These are phyloP conservation scores for Moringa oleifera DNA, from an alignment of 345 rosid genomes.

Conservation along the genomic window DNA sequence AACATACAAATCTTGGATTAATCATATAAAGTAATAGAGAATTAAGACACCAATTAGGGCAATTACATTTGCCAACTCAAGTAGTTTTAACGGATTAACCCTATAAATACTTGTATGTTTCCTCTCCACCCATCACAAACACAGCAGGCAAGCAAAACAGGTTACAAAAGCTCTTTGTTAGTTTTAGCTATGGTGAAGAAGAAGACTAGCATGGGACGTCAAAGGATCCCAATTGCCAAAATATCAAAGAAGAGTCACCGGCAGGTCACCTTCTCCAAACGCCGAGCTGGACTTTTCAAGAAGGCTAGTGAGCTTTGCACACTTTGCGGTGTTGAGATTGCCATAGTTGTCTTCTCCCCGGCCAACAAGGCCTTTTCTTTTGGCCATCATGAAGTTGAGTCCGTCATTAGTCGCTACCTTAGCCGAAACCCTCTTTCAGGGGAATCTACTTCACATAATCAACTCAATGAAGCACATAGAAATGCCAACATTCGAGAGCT, in stretches of 20 bases:
- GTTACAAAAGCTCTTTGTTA: too few species aligned
- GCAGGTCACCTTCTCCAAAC: constrained; percentile 59
- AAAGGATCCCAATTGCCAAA: constrained; percentile 22
- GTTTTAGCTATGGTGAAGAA: not conserved
- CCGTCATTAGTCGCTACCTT: constrained; percentile 28
- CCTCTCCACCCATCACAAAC: not conserved
- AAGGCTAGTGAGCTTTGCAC: constrained; percentile 56
- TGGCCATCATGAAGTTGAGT: constrained; percentile 53
- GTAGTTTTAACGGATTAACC: not conserved
- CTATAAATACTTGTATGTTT: constrained; percentile 11
- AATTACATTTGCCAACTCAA: not conserved
- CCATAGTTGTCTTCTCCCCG: constrained; percentile 43
- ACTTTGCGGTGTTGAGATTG: constrained; percentile 38
- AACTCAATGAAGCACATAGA: constrained; percentile 29
- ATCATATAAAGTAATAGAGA: constrained; percentile 5
- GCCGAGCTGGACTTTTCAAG: constrained; percentile 43
- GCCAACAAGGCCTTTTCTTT: constrained; percentile 51
- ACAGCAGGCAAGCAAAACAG: too few species aligned
- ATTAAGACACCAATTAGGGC: not conserved
- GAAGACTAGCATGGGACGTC: constrained; percentile 25
- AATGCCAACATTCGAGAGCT: constrained; percentile 38
- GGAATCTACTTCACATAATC: not conserved
- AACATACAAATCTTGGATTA: constrained; percentile 16
- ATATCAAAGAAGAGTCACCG: constrained; percentile 31
- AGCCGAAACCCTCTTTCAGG: constrained; percentile 1